Percentiles rank a stretch among this genome's conserved stretches.
phyloP scores from a whole-genome alignment of 139 green algal genomes.

The Haematococcus lacustris region DNA sequence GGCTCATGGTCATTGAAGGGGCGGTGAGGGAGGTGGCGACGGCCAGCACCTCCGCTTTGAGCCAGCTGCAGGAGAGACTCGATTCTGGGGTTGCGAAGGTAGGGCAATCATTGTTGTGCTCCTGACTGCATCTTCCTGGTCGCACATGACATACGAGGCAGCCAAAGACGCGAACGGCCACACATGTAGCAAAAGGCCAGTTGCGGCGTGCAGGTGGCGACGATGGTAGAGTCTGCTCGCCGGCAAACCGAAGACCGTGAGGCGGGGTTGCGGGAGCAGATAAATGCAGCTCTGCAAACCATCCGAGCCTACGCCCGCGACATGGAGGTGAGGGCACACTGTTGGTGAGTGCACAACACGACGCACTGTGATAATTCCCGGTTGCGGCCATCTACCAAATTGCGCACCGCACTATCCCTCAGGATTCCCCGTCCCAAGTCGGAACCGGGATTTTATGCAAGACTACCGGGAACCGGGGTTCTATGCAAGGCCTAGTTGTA shows the following conservation, averaged over 20 bases:
- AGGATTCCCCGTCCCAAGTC: too few relatives aligned
- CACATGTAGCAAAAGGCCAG: too few relatives aligned
- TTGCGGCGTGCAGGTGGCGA: constrained; percentile 16
- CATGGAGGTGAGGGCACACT: constrained; percentile 37
- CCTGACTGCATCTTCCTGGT: too few relatives aligned
- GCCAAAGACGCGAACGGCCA: too few relatives aligned
- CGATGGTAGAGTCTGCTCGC: constrained; percentile 19
- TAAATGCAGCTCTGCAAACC: constrained; percentile 36
- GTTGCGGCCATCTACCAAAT: too few relatives aligned
- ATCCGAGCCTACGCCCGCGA: constrained; percentile 22
- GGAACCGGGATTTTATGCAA: constrained; percentile 7
- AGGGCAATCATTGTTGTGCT: too few relatives aligned
- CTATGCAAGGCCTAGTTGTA: too few relatives aligned
- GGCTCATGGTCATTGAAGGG: constrained; percentile 18
- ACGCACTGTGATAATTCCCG: neutral
- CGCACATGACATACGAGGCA: too few relatives aligned
- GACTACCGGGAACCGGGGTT: too few relatives aligned
- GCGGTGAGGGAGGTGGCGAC: constrained; percentile 27
- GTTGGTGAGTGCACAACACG: too few relatives aligned
- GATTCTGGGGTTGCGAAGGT: too few relatives aligned
- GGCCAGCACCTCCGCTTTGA: constrained; percentile 11
- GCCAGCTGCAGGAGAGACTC: constrained; percentile 25
- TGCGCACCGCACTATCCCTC: too few relatives aligned
- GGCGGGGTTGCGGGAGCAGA: constrained; percentile 28
- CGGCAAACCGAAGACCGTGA: constrained; percentile 28